Base-by-base conservation (phyloP, 2,329 filamentous ascomycete genomes). In the Botrytis paeoniae region DNA sequence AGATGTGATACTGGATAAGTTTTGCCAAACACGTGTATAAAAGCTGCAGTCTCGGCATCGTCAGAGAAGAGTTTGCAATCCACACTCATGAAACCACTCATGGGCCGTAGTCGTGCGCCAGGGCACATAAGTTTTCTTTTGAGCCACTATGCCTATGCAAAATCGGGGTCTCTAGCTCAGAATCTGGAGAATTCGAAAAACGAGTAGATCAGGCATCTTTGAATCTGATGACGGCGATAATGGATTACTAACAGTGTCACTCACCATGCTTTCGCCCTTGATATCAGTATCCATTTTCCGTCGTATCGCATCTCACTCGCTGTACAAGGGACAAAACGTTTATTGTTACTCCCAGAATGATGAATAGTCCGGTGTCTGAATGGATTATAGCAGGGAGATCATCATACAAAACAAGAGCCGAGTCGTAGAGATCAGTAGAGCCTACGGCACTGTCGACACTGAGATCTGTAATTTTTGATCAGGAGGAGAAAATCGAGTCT, bases 1-100 rank as follows among this genome's bases (percentile, higher is more conserved):
- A n/a, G n/a, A n/a, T n/a, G 5, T 1, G 14, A 29, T 8, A 29
- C 5, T 7, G 1, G 0, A 16, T 54, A n/a, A 1, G 0, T 29
- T 29, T 29, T 6, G 25, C 51, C 3, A 8, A 18, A 16, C 2
- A 1, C 1, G n/a, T 29, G 14, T 16, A 16, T 14, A 29, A 29
- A 29, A 16, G 1, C 4, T 54, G n/a, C 12, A 54, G 12, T 54
- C 14, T 18, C 14, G 5, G 14, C 12, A 54, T 29, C 5, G 1
- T 29, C 0, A 29, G 0, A 54, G 2, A 29, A 1, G 4, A 51
- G 9, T 14, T n/a, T 25, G 4, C 9, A n/a, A 25, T 14, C 22
- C 12, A 51, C 4, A 51, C 22, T 25, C 1, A 25, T n/a, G 41
- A 43, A 18, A 18, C 41, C 41, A 43, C 10, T 14, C 1, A 51